Conservation (phyloP, 2,329 filamentous ascomycete genomes). For the Diaporthe ampelina region DNA sequence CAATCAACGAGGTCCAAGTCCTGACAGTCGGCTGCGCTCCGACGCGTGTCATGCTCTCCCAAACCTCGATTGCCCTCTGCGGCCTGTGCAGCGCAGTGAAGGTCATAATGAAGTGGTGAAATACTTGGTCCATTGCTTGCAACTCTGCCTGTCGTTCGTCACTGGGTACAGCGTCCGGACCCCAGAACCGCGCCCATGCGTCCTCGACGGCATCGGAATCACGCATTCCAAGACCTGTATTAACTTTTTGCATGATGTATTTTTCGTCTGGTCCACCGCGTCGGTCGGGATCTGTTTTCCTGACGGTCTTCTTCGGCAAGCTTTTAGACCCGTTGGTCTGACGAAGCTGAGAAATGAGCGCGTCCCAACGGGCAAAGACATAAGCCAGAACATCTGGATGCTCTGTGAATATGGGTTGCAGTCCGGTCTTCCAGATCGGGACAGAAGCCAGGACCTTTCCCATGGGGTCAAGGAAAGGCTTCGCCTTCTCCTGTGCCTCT, state of each 20-base stretch:
- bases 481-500: constrained; percentile 43
- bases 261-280: background rate
- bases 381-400: constrained; percentile 44
- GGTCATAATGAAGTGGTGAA: constrained; percentile 54
- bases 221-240: constrained; percentile 47
- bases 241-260: constrained; percentile 46
- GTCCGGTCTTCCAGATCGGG: constrained; percentile 29
- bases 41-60: constrained; percentile 59
- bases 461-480: constrained; percentile 47
- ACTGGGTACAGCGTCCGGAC: constrained; percentile 42
- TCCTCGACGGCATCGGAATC: constrained; percentile 45
- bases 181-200: constrained; percentile 50
- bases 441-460: constrained; percentile 42
- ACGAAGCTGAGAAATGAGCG: constrained; percentile 37
- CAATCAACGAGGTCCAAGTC: constrained; percentile 82
- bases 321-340: background rate
- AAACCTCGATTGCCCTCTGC: constrained; percentile 49
- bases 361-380: constrained; percentile 42
- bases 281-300: background rate
- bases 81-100: constrained; percentile 50
- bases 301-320: background rate
- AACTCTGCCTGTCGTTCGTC: constrained; percentile 42
- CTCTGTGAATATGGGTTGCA: constrained; percentile 44
- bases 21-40: constrained; percentile 71
- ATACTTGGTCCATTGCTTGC: constrained; percentile 43